Evolutionary conservation across 1,284 basidiomycete species (phyloP).

Genomic region (Malassezia vespertilionis): DNA sequence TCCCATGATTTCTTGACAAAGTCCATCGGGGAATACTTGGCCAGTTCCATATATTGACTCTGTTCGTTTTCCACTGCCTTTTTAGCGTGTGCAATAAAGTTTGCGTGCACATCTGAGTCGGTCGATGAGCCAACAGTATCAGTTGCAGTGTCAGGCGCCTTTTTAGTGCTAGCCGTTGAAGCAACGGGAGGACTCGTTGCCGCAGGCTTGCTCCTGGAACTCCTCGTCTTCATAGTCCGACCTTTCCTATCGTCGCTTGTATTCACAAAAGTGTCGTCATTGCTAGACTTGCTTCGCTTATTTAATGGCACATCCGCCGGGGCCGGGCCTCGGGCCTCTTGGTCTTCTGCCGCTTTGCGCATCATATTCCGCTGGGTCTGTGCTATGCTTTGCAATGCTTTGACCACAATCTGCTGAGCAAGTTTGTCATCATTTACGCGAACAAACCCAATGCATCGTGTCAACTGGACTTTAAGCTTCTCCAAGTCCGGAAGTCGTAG

Average conservation of each 20-base stretch:
- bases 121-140: too few species aligned
- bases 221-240: too few species aligned
- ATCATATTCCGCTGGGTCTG: neutral
- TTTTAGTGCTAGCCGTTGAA: too few species aligned
- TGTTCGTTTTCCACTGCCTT: neutral
- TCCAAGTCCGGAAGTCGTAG: constrained; percentile 35
- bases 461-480: constrained; percentile 45
- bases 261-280: too few species aligned
- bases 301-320: too few species aligned
- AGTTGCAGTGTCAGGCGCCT: too few species aligned
- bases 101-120: neutral
- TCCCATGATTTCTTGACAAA: constrained; percentile 15
- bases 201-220: too few species aligned
- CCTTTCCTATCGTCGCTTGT: too few species aligned
- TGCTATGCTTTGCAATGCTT: neutral
- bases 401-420: constrained; percentile 26
- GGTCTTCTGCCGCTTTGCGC: neutral
- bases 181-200: too few species aligned
- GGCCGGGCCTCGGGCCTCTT: too few species aligned
- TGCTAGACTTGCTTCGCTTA: too few species aligned
- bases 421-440: constrained; percentile 35
- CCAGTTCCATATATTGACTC: neutral
- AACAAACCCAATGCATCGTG: constrained; percentile 43
- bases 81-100: neutral
- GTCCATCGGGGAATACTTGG: constrained; percentile 1